These are phyloP conservation scores for Heliamphora exappendiculata DNA, from an alignment of 148 eudicot genomes.

Conservation along the genomic window DNA sequence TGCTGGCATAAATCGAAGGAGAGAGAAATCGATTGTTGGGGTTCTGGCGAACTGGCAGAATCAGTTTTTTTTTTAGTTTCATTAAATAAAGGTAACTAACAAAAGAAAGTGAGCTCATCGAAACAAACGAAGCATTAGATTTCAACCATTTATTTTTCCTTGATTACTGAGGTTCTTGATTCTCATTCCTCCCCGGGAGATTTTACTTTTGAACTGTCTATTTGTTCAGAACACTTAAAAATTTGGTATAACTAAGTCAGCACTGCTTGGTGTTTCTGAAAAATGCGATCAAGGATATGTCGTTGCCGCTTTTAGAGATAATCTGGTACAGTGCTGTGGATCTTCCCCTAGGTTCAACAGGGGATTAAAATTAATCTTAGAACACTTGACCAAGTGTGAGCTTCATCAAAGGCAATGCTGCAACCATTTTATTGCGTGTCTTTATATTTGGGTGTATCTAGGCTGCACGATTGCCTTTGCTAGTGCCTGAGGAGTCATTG, in stretches of 20 bases:
- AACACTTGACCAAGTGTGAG: not conserved
- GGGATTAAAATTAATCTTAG: not conserved
- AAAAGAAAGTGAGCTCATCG: too few relatives aligned
- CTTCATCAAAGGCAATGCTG: not conserved
- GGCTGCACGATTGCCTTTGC: not conserved
- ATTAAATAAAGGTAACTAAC: too few relatives aligned
- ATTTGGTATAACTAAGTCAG: not conserved
- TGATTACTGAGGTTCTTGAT: not conserved
- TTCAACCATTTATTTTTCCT: not conserved
- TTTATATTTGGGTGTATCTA: not conserved
- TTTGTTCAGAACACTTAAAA: not conserved
- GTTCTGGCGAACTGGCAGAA: too few relatives aligned
- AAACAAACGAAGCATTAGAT: too few relatives aligned
- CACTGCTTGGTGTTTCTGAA: not conserved
- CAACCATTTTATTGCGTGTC: not conserved
- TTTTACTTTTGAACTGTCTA: not conserved
- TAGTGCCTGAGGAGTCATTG: not conserved
- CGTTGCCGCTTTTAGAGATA: slow-evolving; percentile 5
- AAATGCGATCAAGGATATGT: not conserved
- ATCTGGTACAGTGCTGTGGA: not conserved
- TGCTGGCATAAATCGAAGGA: too few relatives aligned
- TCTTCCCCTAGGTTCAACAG: not conserved
- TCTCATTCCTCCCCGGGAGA: not conserved
- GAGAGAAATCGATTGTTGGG: too few relatives aligned
- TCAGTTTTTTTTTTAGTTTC: too few relatives aligned